Percentiles rank a stretch among this genome's conserved stretches.
Conservation (phyloP, 1,284 basidiomycete genomes). For the Ganoderma lingzhi region DNA sequence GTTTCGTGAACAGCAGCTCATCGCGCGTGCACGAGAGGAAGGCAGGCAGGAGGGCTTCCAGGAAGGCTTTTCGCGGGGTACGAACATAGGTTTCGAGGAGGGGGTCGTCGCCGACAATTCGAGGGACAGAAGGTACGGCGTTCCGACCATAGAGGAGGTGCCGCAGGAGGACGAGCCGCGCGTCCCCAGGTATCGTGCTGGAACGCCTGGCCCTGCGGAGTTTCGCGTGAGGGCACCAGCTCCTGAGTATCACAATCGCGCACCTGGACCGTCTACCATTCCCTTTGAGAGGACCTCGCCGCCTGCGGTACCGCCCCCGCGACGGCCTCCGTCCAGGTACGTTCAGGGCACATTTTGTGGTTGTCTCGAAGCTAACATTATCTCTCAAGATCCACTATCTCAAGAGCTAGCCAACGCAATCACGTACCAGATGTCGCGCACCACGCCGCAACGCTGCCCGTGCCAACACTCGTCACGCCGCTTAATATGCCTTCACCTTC, state of each 20-base stretch:
- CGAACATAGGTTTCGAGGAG: constrained; percentile 35
- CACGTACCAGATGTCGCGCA: constrained; percentile 39
- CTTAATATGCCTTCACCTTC: constrained; percentile 34
- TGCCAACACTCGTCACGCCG: constrained; percentile 42
- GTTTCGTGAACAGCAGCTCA: constrained; percentile 50
- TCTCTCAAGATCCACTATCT: constrained; percentile 21
- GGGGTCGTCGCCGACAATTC: constrained; percentile 16
- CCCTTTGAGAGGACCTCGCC: constrained; percentile 16
- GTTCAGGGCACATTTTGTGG: neutral
- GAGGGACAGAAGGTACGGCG: constrained; percentile 21
- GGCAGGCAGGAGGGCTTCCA: constrained; percentile 50
- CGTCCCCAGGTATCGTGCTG: constrained; percentile 25
- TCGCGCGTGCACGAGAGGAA: constrained; percentile 52
- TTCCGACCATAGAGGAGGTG: constrained; percentile 25
- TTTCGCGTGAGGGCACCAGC: constrained; percentile 22
- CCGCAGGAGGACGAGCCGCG: constrained; percentile 33
- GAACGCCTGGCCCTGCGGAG: constrained; percentile 23
- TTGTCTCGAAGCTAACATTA: neutral
- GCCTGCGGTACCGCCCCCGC: neutral
- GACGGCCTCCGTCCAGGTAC: constrained; percentile 31
- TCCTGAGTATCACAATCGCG: constrained; percentile 21
- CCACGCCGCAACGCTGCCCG: constrained; percentile 39
- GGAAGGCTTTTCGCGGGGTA: constrained; percentile 49
- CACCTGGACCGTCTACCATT: constrained; percentile 20
- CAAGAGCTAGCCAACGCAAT: constrained; percentile 27